phyloP scores from a whole-genome alignment of 805 yeast species.

The Ogataea neopini region DNA sequence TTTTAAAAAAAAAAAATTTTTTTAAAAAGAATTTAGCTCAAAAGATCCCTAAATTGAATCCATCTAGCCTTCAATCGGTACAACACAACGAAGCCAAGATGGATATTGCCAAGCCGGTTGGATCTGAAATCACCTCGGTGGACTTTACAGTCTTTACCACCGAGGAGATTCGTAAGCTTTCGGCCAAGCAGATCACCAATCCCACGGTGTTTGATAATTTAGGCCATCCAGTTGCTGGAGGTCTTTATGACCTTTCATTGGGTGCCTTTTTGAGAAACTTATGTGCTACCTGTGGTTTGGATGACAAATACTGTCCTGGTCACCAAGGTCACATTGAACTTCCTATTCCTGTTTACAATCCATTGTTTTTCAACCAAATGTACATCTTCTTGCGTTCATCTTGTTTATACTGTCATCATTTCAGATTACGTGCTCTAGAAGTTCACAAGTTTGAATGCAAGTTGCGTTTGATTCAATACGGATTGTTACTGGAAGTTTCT shows the following conservation, averaged over 20 bases:
- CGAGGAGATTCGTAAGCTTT: slow-evolving; percentile 78
- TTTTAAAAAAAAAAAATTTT: slow-evolving; percentile 3
- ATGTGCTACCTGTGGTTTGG: slow-evolving; percentile 95
- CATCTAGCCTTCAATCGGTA: not conserved
- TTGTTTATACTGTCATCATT: slow-evolving; percentile 89
- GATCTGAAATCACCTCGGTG: slow-evolving; percentile 88
- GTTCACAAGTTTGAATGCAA: slow-evolving; percentile 77
- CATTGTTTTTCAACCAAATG: slow-evolving; percentile 89
- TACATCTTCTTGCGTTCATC: slow-evolving; percentile 79
- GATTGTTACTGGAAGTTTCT: slow-evolving; percentile 75
- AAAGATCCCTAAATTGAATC: not conserved
- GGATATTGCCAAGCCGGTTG: slow-evolving; percentile 97
- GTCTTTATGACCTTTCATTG: slow-evolving; percentile 89
- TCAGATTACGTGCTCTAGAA: slow-evolving; percentile 68
- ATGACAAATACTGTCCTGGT: slow-evolving; percentile 94
- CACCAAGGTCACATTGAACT: slow-evolving; percentile 97
- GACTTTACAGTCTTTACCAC: slow-evolving; percentile 86
- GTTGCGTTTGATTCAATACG: slow-evolving; percentile 81
- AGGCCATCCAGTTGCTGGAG: slow-evolving; percentile 94
- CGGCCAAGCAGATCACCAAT: slow-evolving; percentile 93
- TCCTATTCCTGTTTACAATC: slow-evolving; percentile 94
- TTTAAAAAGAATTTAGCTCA: not conserved
- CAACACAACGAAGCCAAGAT: slow-evolving; percentile 38
- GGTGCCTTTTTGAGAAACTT: slow-evolving; percentile 90
- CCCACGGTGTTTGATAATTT: slow-evolving; percentile 94